Percentiles rank a stretch among this genome's conserved stretches.
phyloP scores from a whole-genome alignment of 1,139 yeast species.

The Pichia sp. region DNA sequence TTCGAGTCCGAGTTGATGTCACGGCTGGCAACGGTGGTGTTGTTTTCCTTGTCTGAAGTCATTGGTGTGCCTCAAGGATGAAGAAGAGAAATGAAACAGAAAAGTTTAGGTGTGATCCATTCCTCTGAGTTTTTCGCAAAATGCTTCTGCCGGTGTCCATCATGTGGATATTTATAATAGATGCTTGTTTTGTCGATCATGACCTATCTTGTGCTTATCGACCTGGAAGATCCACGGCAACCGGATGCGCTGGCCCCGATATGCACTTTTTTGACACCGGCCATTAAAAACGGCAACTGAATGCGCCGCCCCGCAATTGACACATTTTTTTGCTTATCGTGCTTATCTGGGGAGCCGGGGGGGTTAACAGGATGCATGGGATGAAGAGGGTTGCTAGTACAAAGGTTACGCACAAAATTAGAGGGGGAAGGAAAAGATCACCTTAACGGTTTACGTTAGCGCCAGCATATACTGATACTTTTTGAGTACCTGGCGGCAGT shows the following conservation, averaged over 20 bases:
- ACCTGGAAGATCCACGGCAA: conserved; percentile 1
- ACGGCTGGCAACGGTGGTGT: background rate
- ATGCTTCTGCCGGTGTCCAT: background rate
- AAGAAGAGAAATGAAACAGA: background rate
- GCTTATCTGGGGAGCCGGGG: background rate
- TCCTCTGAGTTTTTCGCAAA: background rate
- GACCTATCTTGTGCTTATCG: background rate
- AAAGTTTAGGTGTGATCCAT: background rate
- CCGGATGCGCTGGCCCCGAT: conserved; percentile 3
- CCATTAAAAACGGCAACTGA: background rate
- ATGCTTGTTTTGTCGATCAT: background rate
- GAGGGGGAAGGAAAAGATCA: background rate
- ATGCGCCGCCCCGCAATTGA: conserved; percentile 1
- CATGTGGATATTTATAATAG: background rate
- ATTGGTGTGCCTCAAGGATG: background rate
- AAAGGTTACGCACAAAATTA: background rate
- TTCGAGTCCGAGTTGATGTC: background rate
- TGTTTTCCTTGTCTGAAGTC: background rate
- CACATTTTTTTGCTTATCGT: background rate
- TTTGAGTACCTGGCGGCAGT: conserved; percentile 31
- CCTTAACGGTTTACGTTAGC: background rate
- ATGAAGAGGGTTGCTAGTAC: background rate
- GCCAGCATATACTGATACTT: conserved; percentile 26
- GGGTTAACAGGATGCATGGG: too few species aligned
- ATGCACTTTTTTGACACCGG: background rate